Evolutionary conservation across 2,329 filamentous ascomycete genomes (phyloP).

Genomic region (Botrytis galanthina): DNA sequence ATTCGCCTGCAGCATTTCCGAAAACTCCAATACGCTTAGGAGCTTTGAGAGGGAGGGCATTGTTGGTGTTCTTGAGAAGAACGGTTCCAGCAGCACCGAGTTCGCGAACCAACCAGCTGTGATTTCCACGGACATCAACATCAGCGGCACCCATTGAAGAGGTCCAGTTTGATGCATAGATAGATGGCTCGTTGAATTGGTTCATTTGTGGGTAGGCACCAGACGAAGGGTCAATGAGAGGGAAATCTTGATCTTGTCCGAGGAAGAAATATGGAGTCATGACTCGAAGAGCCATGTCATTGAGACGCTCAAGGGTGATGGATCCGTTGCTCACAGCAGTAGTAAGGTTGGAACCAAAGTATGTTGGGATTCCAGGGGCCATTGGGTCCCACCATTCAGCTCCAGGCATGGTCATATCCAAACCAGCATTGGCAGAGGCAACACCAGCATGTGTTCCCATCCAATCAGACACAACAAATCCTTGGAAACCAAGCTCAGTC

Average conservation of each 20-base stretch:
- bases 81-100: constrained; percentile 60
- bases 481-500: constrained; percentile 50
- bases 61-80: constrained; percentile 59
- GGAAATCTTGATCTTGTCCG: constrained; percentile 49
- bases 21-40: constrained; percentile 49
- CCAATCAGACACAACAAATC: constrained; percentile 67
- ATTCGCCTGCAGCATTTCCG: constrained; percentile 60
- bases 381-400: constrained; percentile 32
- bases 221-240: constrained; percentile 36
- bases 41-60: constrained; percentile 57
- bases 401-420: constrained; percentile 68
- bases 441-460: constrained; percentile 58
- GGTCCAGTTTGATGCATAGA: constrained; percentile 43
- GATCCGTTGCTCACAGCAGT: constrained; percentile 50
- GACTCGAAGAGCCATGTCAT: constrained; percentile 49
- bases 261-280: constrained; percentile 56
- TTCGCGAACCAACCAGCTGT: constrained; percentile 39
- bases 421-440: constrained; percentile 55
- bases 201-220: constrained; percentile 14
- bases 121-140: constrained; percentile 66
- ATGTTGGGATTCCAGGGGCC: constrained; percentile 12
- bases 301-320: constrained; percentile 42
- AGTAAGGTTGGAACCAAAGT: constrained; percentile 30
- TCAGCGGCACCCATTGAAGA: constrained; percentile 40
- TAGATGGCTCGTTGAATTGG: neutral